A percentile compares a stretch with the other conserved stretches of the same genome.
Evolutionary conservation across 1,284 basidiomycete species (phyloP).

Genomic region (Pyrrhoderma lamaoense): DNA sequence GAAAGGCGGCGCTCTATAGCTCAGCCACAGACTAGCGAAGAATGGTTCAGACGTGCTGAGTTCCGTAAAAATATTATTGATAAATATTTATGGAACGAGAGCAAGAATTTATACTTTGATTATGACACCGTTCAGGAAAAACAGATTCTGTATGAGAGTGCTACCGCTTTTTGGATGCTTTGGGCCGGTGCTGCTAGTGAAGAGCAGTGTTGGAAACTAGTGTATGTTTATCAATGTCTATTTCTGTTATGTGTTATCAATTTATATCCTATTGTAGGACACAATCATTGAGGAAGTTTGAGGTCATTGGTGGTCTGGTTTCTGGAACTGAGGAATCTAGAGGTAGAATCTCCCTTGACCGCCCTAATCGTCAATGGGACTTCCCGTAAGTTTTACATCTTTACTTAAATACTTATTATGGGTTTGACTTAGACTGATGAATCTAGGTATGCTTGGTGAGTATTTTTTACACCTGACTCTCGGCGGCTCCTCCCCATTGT

Average conservation of each 20-base stretch:
- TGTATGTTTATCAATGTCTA: slow-evolving; percentile 47
- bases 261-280: slow-evolving; percentile 39
- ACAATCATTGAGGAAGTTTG: slow-evolving; percentile 88
- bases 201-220: slow-evolving; percentile 87
- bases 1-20: slow-evolving; percentile 57
- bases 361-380: slow-evolving; percentile 99
- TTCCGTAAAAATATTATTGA: slow-evolving; percentile 82
- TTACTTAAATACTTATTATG: slow-evolving; percentile 19
- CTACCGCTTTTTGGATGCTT: slow-evolving; percentile 91
- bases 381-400: slow-evolving; percentile 55
- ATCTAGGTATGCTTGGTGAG: slow-evolving; percentile 58
- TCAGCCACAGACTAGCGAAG: slow-evolving; percentile 63
- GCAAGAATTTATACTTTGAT: slow-evolving; percentile 91
- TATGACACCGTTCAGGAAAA: slow-evolving; percentile 89
- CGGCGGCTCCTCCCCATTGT: background rate
- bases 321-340: slow-evolving; percentile 96
- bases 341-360: slow-evolving; percentile 89
- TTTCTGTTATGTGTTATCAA: slow-evolving; percentile 9
- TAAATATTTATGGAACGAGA: slow-evolving; percentile 96
- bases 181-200: slow-evolving; percentile 98
- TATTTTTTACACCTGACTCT: too few relatives aligned
- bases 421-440: slow-evolving; percentile 13
- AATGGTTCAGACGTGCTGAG: slow-evolving; percentile 88
- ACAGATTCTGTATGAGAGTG: slow-evolving; percentile 92
- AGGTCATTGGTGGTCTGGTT: slow-evolving; percentile 92